Evolutionary conservation across 495 filamentous ascomycete species (phyloP), one percentile per base, ranked within the genome.

Genomic region (Penicillium odoratum): DNA sequence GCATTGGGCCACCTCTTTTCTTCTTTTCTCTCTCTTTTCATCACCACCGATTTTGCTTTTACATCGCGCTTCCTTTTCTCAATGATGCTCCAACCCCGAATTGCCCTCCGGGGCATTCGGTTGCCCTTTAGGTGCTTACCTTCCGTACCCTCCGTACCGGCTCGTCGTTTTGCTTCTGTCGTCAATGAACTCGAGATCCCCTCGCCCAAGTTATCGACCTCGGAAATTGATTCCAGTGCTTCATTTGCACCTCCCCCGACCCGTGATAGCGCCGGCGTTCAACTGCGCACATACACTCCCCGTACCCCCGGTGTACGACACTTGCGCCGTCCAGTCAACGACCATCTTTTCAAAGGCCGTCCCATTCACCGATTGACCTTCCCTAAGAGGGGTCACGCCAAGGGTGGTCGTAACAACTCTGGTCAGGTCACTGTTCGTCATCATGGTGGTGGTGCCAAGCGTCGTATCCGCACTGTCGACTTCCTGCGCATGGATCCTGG

Each of bases 241-340:
- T 64, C 75, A 7, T 77, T 79, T 51, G 73, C 72, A 47, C 78
- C 76, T 67, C 77, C 75, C 0, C 77, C 79, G 1, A 69, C 71
- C 33, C 74, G 77, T 38, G 70, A 70, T 53, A 61, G 69, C 29
- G 59, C 69, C 33, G 73, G 73, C 34, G 65, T 76, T 7, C 45
- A 57, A 11, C 69, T 97, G 71, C 85, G 90, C 59, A 93, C 87
- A 40, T 98, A 98, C 69, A 98, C 91, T 72, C 94, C 94, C 38
- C 88, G 91, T 51, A 98, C 95, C 9, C 94, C 94, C 42, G 95
- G 94, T 83, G 68, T 97, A 42, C 88, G 94, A 57, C 95, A 98
- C 81, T 78, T 98, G 54, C 87, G 85, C 58, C 82, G 94, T 16
- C 91, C 94, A 9, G 87, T 97, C 68, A 97, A 97, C 74, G 94